Conservation (phyloP, 352 stramenopile species). For the Pythium rhizo-oryzae region DNA sequence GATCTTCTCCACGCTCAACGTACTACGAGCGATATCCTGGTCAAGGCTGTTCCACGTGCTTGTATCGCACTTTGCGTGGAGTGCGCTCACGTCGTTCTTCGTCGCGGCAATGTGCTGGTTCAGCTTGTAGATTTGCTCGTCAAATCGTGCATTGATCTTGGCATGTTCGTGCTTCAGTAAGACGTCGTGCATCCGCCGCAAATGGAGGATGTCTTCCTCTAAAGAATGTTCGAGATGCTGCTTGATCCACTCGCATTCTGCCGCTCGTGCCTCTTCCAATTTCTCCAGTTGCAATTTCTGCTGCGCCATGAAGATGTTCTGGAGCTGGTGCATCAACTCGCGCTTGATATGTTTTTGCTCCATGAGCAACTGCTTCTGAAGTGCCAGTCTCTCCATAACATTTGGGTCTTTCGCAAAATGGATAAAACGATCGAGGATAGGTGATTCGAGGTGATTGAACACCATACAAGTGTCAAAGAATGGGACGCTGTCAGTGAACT, state of each 20-base stretch:
- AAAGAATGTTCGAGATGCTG: conserved; percentile 49
- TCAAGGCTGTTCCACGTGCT: conserved; percentile 61
- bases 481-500: conserved; percentile 60
- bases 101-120: conserved; percentile 45
- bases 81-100: conserved; percentile 40
- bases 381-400: conserved; percentile 51
- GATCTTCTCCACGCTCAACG: conserved; percentile 63
- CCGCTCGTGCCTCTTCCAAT: conserved; percentile 40
- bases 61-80: conserved; percentile 58
- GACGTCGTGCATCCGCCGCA: conserved; percentile 62
- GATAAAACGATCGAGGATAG: conserved; percentile 66
- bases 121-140: conserved; percentile 45
- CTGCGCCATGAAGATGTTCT: conserved; percentile 51
- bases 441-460: conserved; percentile 75
- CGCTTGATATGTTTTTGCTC: conserved; percentile 58
- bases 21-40: conserved; percentile 49
- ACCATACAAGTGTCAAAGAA: conserved; percentile 58
- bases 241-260: conserved; percentile 49
- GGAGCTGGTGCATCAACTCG: conserved; percentile 47
- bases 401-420: conserved; percentile 68
- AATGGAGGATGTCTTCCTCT: conserved; percentile 62
- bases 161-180: conserved; percentile 59
- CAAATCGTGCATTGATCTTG: conserved; percentile 66
- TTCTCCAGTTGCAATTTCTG: conserved; percentile 37
- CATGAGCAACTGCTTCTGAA: conserved; percentile 54